A percentile compares a stretch with the other conserved stretches of the same genome.
phyloP scores from a whole-genome alignment of 2,329 filamentous ascomycete species.

The Pseudocercospora musae region DNA sequence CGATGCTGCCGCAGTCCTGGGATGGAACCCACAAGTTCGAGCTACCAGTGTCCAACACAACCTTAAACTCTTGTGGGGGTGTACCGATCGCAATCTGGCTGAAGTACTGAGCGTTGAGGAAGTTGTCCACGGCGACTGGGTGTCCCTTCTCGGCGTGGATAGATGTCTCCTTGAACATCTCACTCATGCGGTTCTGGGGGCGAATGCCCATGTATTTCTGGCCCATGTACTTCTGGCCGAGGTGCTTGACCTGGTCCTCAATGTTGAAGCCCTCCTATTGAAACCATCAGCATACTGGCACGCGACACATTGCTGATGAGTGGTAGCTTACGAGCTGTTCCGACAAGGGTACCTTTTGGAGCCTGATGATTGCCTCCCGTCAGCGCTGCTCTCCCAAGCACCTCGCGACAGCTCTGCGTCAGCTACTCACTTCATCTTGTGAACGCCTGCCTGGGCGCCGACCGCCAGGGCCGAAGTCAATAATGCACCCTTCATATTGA shows the following conservation, averaged over 20 bases:
- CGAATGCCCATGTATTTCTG: conserved; percentile 95
- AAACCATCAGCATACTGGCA: conserved; percentile 4
- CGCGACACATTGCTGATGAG: conserved; percentile 4
- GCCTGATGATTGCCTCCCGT: conserved; percentile 39
- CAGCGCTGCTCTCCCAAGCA: conserved; percentile 9
- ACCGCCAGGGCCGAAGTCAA: conserved; percentile 71
- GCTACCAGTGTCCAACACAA: conserved; percentile 95
- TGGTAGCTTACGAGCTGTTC: conserved; percentile 77
- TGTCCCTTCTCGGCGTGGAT: conserved; percentile 66
- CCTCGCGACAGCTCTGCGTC: background rate
- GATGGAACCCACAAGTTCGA: conserved; percentile 99
- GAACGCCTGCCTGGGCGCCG: conserved; percentile 65
- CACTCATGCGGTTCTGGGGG: conserved; percentile 65
- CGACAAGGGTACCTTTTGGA: conserved; percentile 83
- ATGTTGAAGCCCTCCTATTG: conserved; percentile 71
- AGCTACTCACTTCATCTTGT: conserved; percentile 64
- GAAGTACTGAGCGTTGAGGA: conserved; percentile 99
- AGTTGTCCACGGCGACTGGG: conserved; percentile 89
- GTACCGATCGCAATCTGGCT: conserved; percentile 91
- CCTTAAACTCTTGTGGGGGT: conserved; percentile 94
- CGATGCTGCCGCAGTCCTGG: conserved; percentile 84
- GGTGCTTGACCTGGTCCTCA: conserved; percentile 72
- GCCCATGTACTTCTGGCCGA: conserved; percentile 96
- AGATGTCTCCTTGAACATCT: conserved; percentile 74
- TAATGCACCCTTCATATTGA: conserved; percentile 78